A percentile compares a stretch with the other conserved stretches of the same genome.
Conservation (phyloP, 106 monocot genomes). For the Cymbidium sinense region DNA sequence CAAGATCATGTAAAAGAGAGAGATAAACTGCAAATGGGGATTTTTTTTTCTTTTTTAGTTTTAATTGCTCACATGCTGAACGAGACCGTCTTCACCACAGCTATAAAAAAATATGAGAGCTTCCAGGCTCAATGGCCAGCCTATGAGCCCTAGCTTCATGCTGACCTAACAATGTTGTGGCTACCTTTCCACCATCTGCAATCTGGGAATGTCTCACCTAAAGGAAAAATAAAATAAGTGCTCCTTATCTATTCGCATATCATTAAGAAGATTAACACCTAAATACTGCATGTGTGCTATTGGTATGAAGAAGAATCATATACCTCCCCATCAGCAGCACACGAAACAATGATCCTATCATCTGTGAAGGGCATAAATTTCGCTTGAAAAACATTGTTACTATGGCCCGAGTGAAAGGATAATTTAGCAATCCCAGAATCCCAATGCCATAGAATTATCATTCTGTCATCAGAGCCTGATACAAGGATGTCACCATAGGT, state of each 20-base stretch:
- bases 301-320: background rate
- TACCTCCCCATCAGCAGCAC: slow-evolving; percentile 89
- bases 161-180: slow-evolving; percentile 27
- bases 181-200: slow-evolving; percentile 42
- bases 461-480: slow-evolving; percentile 83
- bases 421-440: slow-evolving; percentile 30
- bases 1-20: background rate
- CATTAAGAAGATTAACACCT: background rate
- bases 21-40: background rate
- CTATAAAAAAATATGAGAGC: slow-evolving; percentile 71
- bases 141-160: slow-evolving; percentile 63
- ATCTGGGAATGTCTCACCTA: slow-evolving; percentile 74
- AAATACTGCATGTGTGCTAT: background rate
- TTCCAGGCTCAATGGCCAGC: slow-evolving; percentile 74
- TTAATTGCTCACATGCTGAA: slow-evolving; percentile 39
- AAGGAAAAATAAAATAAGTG: background rate
- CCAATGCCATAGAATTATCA: slow-evolving; percentile 81
- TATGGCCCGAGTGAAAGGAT: slow-evolving; percentile 70
- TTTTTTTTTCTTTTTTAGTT: background rate
- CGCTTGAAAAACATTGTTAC: slow-evolving; percentile 69
- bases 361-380: slow-evolving; percentile 62
- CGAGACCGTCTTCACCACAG: slow-evolving; percentile 72
- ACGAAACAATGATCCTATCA: slow-evolving; percentile 58
- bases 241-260: background rate
- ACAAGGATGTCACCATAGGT: slow-evolving; percentile 61